Evolutionary conservation across 2,329 filamentous ascomycete species (phyloP).

Genomic region (Aspergillus sp.): DNA sequence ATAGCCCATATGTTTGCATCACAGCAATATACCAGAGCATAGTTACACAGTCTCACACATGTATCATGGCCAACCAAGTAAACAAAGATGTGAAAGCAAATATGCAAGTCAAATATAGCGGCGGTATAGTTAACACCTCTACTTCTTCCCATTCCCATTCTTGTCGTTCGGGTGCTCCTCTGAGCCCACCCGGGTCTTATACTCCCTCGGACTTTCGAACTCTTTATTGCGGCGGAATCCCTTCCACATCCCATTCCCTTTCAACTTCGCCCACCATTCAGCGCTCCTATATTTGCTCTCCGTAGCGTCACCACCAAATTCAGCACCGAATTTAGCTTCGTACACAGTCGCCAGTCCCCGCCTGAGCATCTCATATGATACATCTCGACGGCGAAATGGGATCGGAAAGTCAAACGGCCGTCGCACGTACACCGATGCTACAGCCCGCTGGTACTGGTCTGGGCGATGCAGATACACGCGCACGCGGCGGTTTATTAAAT

Average conservation of each 20-base stretch:
- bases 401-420: constrained; percentile 43
- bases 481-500: constrained; percentile 71
- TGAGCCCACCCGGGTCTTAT: constrained; percentile 65
- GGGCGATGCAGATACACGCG: constrained; percentile 78
- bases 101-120: not conserved
- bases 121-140: not conserved
- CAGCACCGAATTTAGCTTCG: constrained; percentile 84
- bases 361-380: constrained; percentile 87
- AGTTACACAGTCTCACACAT: constrained; percentile 4
- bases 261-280: constrained; percentile 60
- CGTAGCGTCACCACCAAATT: constrained; percentile 73
- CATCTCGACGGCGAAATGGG: constrained; percentile 65
- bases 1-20: not conserved
- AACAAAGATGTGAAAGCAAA: not conserved
- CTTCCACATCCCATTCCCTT: constrained; percentile 74
- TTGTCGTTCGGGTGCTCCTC: constrained; percentile 26
- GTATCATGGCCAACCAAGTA: not conserved
- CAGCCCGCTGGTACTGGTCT: constrained; percentile 90
- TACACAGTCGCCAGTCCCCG: constrained; percentile 85
- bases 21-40: constrained; percentile 4
- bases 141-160: constrained; percentile 10
- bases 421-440: constrained; percentile 79
- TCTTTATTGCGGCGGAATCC: constrained; percentile 49
- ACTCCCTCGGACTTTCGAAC: constrained; percentile 83
- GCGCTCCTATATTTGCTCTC: constrained; percentile 48